Evolutionary conservation across 306 rosid species (phyloP), one percentile per base, ranked within the genome.

Genomic region (Sicyos baderoa): DNA sequence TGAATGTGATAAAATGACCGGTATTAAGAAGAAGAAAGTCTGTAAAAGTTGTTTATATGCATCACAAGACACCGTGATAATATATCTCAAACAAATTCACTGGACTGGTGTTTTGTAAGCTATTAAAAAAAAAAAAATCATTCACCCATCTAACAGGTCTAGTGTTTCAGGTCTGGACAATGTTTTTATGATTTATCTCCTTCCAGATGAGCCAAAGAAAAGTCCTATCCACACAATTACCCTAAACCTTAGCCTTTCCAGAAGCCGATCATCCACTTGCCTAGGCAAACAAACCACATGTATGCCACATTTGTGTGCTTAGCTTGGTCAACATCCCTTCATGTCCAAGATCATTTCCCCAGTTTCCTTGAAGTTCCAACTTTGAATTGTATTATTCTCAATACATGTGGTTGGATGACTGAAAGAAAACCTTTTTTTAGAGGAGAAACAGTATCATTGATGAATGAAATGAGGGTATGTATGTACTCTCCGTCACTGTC

Each of bases 11-110:
- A 19, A 63, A 42, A 42, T 11, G 11, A 64, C 9, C 14, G 3
- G 53, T 64, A 35, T 5, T 27, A 52, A 64, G 35, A 64, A 64
- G 35, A 64, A 44, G 0, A 75, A 58, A 63, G 52, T 80, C 12
- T 37, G 37, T 9, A 62, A 17, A 37, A 62, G 27, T 62, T 47
- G 16, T 16, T 37, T 53, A 55, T 54, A 64, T 8, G 47, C 60
- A 15, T 45, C 50, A 45, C 50, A 45, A 45, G 50, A 13, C 8
- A 49, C 18, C 11, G 5, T 57, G 63, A 25, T 13, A 23, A 56
- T 56, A 56, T 56, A 56, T 23, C 17, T 23, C 62, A 56, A 12
- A 56, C 62, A 56, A 23, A 23, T 14, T 57, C 10, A 57, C 6
- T 57, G 25, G 16, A 57, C 19, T 57, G 3, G 29, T 25, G 29